Percentiles rank a stretch among this genome's conserved stretches.
phyloP scores from a whole-genome alignment of 2,329 filamentous ascomycete species.

The Sodiomyces alkalinus region DNA sequence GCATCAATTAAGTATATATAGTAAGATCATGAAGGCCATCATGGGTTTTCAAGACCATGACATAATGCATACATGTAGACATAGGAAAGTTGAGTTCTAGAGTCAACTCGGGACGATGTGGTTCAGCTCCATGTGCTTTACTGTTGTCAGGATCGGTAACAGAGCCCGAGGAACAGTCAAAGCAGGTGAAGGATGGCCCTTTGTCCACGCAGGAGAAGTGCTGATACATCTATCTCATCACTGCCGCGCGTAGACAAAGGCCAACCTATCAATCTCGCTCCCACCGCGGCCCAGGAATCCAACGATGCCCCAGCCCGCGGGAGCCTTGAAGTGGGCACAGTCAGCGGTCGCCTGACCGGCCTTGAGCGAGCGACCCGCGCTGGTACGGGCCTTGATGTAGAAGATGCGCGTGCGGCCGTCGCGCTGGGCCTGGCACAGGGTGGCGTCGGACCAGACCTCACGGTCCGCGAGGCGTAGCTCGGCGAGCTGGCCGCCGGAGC shows the following conservation, averaged over 20 bases:
- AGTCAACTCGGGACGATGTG: too few relatives aligned
- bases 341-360: constrained; percentile 29
- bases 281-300: constrained; percentile 35
- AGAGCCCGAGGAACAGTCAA: too few relatives aligned
- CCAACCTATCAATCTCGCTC: constrained; percentile 40
- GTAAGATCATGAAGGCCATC: too few relatives aligned
- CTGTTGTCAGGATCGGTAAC: too few relatives aligned
- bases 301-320: constrained; percentile 34
- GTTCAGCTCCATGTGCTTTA: too few relatives aligned
- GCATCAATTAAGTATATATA: too few relatives aligned
- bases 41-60: too few relatives aligned
- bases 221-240: too few relatives aligned
- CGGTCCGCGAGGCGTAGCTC: constrained; percentile 26
- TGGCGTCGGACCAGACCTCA: constrained; percentile 33
- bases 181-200: too few relatives aligned
- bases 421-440: constrained; percentile 34
- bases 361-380: constrained; percentile 26
- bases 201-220: too few relatives aligned
- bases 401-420: constrained; percentile 33
- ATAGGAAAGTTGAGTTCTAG: too few relatives aligned
- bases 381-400: constrained; percentile 38
- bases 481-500: constrained; percentile 28
- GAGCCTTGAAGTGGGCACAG: constrained; percentile 30
- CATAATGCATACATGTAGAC: too few relatives aligned
- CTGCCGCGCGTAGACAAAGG: constrained; percentile 28